These are phyloP conservation scores for Arxiozyma bovina DNA, from an alignment of 1,139 yeast species.

Conservation along the genomic window DNA sequence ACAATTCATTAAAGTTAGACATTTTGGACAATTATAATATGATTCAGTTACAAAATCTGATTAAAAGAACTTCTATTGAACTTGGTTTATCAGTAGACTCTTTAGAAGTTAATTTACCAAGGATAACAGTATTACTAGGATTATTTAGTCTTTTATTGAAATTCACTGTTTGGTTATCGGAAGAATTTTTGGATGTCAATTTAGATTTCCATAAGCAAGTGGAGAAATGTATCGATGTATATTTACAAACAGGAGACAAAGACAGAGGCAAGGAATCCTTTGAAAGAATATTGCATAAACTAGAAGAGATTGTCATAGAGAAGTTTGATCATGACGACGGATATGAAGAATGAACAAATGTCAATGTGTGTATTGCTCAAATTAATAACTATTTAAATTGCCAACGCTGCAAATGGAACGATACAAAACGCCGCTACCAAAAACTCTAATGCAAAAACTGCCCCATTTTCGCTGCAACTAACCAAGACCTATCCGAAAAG, in stretches of 20 bases:
- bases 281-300: not conserved
- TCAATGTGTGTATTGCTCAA: too few species aligned
- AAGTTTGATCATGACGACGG: not conserved
- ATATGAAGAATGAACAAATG: not conserved
- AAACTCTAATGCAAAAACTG: too few species aligned
- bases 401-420: too few species aligned
- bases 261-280: not conserved
- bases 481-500: too few species aligned
- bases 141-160: not conserved
- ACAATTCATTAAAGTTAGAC: constrained; percentile 3
- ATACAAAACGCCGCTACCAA: too few species aligned
- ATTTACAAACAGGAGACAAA: constrained; percentile 1
- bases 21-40: constrained; percentile 8
- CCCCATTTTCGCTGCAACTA: too few species aligned
- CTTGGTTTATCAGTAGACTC: not conserved
- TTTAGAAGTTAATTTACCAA: not conserved
- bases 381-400: too few species aligned
- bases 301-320: not conserved
- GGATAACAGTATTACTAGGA: not conserved
- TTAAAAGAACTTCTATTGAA: constrained; percentile 15
- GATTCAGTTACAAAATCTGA: constrained; percentile 27
- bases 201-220: not conserved
- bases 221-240: not conserved
- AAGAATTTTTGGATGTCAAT: not conserved
- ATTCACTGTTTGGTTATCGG: not conserved